These are phyloP conservation scores for Picochlorum costavermella DNA, from an alignment of 139 green algal genomes.

Conservation along the genomic window DNA sequence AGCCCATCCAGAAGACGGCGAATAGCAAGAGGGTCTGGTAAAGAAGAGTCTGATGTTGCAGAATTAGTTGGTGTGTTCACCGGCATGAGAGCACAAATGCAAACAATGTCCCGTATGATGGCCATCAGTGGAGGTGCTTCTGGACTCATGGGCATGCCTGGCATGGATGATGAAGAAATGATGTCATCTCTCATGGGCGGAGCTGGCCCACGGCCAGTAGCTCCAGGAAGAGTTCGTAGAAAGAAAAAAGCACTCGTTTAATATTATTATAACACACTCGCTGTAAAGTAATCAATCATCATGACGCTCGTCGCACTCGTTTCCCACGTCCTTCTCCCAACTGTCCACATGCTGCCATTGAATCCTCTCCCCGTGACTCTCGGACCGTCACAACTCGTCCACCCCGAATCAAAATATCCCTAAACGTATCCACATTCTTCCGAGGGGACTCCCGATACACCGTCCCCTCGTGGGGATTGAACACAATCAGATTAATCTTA, in stretches of 20 bases:
- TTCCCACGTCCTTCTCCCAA: slow-evolving; percentile 35
- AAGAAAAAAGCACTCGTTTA: slow-evolving; percentile 25
- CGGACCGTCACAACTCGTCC: slow-evolving; percentile 68
- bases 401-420: slow-evolving; percentile 34
- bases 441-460: slow-evolving; percentile 35
- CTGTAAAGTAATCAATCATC: not conserved
- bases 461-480: slow-evolving; percentile 70
- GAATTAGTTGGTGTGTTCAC: slow-evolving; percentile 73
- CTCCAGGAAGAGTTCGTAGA: slow-evolving; percentile 38
- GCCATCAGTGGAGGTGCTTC: slow-evolving; percentile 27
- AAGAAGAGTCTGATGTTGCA: slow-evolving; percentile 56
- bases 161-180: slow-evolving; percentile 58
- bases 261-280: not conserved
- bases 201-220: slow-evolving; percentile 33
- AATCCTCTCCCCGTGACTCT: slow-evolving; percentile 59
- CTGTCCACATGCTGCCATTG: slow-evolving; percentile 84
- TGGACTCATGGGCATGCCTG: slow-evolving; percentile 38
- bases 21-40: slow-evolving; percentile 41
- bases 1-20: slow-evolving; percentile 32
- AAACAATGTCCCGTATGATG: slow-evolving; percentile 73
- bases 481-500: slow-evolving; percentile 75
- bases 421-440: slow-evolving; percentile 53
- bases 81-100: slow-evolving; percentile 61
- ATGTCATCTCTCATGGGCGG: slow-evolving; percentile 39
- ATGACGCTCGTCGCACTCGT: not conserved